Percentiles rank a stretch among this genome's conserved stretches.
phyloP scores from a whole-genome alignment of 345 rosid genomes.

The Eucalyptus cladocalyx region DNA sequence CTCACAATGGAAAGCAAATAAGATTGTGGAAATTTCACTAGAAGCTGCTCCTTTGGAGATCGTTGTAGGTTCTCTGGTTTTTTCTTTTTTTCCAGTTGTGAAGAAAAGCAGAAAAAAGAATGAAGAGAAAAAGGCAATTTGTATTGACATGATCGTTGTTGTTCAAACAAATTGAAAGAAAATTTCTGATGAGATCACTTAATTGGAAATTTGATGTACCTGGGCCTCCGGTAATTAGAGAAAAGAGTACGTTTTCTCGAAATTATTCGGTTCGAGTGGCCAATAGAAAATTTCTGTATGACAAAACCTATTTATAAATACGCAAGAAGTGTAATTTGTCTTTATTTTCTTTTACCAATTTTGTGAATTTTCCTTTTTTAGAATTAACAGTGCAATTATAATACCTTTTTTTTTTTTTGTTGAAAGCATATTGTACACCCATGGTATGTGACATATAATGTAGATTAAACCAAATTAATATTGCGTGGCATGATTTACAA shows the following conservation, averaged over 20 bases:
- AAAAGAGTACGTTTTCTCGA: neutral
- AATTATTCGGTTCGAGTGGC: neutral
- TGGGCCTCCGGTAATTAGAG: neutral
- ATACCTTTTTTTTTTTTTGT: neutral
- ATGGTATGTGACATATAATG: neutral
- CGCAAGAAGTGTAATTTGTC: neutral
- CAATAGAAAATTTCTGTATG: neutral
- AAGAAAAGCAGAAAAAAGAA: neutral
- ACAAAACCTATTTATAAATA: neutral
- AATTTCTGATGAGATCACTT: neutral
- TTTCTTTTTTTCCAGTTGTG: neutral
- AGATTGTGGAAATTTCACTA: constrained; percentile 56
- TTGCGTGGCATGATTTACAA: neutral
- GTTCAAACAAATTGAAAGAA: neutral
- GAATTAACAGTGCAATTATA: neutral
- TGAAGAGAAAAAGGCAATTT: neutral
- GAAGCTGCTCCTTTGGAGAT: neutral
- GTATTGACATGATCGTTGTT: neutral
- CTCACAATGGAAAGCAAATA: constrained; percentile 48
- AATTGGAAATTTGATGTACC: neutral
- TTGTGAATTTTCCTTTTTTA: neutral
- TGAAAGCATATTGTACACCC: neutral
- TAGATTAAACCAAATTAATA: neutral
- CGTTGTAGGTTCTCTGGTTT: neutral
- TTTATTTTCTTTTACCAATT: neutral